Percentiles rank a stretch among this genome's conserved stretches.
Conservation (phyloP, 768 basidiomycete species). For the Cystobasidium ongulense region DNA sequence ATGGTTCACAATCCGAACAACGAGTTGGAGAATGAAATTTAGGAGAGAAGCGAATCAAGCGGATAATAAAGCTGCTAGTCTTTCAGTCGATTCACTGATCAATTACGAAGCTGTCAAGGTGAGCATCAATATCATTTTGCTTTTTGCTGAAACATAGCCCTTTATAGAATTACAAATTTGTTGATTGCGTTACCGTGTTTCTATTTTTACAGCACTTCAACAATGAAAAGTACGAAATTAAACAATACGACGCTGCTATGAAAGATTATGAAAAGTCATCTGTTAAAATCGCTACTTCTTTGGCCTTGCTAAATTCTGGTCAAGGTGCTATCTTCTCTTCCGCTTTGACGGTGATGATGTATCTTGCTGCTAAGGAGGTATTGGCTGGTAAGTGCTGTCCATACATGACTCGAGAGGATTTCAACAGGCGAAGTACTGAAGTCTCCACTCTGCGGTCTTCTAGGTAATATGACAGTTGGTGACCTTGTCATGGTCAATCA, state of each 20-base stretch:
- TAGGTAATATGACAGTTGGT: slow-evolving; percentile 94
- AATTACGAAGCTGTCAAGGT: slow-evolving; percentile 94
- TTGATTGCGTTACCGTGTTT: slow-evolving; percentile 23
- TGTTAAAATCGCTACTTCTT: slow-evolving; percentile 85
- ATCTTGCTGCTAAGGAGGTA: slow-evolving; percentile 89
- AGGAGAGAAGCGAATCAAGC: slow-evolving; percentile 90
- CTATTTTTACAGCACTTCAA: slow-evolving; percentile 68
- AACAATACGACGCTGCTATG: slow-evolving; percentile 84
- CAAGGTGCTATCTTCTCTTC: slow-evolving; percentile 94
- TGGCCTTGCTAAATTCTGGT: slow-evolving; percentile 88
- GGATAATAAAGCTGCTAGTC: slow-evolving; percentile 89
- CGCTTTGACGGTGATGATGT: slow-evolving; percentile 90
- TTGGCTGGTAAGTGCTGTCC: slow-evolving; percentile 60
- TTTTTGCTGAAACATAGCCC: background rate
- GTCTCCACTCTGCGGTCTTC: no score
- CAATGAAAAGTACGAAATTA: slow-evolving; percentile 84
- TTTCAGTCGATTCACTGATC: slow-evolving; percentile 88
- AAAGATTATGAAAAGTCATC: slow-evolving; percentile 80
- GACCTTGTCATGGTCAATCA: slow-evolving; percentile 99
- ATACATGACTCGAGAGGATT: background rate
- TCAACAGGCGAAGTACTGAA: no score
- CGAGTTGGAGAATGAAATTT: slow-evolving; percentile 90
- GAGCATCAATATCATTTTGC: background rate
- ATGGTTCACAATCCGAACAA: slow-evolving; percentile 94
- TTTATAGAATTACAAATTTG: background rate